Base-by-base conservation (phyloP, 176 grass and related monocot species). In the Elymus sibiricus region DNA sequence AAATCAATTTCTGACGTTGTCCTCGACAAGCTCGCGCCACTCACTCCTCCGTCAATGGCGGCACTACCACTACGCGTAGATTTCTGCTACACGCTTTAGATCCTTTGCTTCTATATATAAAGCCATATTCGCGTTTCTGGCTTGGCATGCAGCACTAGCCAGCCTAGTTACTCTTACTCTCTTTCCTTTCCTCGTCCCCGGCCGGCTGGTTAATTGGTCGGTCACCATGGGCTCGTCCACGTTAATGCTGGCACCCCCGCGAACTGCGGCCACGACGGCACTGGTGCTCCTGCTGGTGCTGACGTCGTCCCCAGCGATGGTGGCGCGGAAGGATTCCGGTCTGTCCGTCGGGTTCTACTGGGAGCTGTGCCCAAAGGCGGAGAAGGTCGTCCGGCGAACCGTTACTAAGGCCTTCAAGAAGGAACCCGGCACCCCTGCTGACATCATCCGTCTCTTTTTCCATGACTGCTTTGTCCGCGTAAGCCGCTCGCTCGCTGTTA, bases 391-490 rank as follows among this genome's bases (percentile, higher is more conserved):
- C n/a, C n/a, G n/a, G n/a, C n/a, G n/a, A n/a, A n/a, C n/a, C n/a
- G n/a, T n/a, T n/a, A n/a, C n/a, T n/a, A n/a, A n/a, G n/a, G n/a
- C n/a, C n/a, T n/a, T n/a, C n/a, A n/a, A n/a, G n/a, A 56, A 88
- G 31, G 34, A 43, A 3, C 79, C 79, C 17, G 86, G 86, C 43
- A 70, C 81, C n/a, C 79, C 79, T 16, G 86, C 63, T 21, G 86
- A 82, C 32, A n/a, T 83, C 43, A 82, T 88, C 47, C 70, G 86
- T 11, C 80, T 88, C 62, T 82, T 77, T 26, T 88, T 88, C 64
- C 86, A 88, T 39, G 86, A 88, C 63, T 88, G 86, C 73, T 84
- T 84, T 7, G 82, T 84, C 58, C 55, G 82, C 1, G 82, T 84
- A 76, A 13, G 69, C 9, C 29, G 14, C 27, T 34, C 64, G 5